Evolutionary conservation across 208 protist species (phyloP).

Genomic region (Leishmania guyanensis): DNA sequence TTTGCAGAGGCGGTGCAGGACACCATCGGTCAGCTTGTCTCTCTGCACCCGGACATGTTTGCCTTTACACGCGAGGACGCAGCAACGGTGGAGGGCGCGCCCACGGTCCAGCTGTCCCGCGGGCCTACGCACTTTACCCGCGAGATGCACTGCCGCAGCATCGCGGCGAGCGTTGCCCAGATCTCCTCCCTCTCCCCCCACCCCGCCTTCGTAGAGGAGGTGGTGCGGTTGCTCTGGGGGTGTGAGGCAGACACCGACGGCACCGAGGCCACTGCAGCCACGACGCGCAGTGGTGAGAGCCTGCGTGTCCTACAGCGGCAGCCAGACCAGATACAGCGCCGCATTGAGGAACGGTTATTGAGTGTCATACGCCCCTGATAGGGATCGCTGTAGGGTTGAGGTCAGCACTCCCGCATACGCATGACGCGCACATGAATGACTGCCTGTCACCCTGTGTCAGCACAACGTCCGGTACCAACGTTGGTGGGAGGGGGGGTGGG

Average conservation of each 20-base stretch:
- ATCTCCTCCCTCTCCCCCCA: slow-evolving; percentile 60
- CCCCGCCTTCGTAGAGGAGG: slow-evolving; percentile 50
- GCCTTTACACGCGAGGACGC: slow-evolving; percentile 3
- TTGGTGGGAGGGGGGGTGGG: background rate
- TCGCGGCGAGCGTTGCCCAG: slow-evolving; percentile 61
- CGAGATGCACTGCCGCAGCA: slow-evolving; percentile 42
- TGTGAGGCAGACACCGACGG: background rate
- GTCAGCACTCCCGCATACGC: background rate
- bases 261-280: background rate
- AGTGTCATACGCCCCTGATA: background rate
- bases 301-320: background rate
- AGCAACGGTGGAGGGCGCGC: background rate
- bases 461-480: background rate
- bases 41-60: slow-evolving; percentile 58
- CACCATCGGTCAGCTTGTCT: slow-evolving; percentile 43
- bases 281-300: background rate
- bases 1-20: slow-evolving; percentile 41
- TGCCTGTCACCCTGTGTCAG: background rate
- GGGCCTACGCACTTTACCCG: slow-evolving; percentile 7
- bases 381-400: background rate
- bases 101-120: background rate
- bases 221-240: slow-evolving; percentile 52
- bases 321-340: background rate
- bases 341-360: no score
- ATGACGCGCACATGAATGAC: background rate